Evolutionary conservation across 805 yeast genomes (phyloP), one percentile per base, ranked within the genome.

Genomic region (Helenozyma rhizophorensis): DNA sequence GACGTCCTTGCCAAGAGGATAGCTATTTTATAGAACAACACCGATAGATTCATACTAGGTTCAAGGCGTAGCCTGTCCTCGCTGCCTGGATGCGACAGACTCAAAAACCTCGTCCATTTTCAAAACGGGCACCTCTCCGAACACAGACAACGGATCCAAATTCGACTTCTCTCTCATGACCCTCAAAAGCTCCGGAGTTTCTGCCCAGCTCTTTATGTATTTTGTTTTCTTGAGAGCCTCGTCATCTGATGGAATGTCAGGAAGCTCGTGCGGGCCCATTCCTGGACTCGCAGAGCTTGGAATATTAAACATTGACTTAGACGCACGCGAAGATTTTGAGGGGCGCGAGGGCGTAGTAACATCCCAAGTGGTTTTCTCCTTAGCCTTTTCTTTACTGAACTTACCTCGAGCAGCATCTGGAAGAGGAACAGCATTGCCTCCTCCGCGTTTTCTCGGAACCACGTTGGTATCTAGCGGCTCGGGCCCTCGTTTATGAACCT

Each of bases 41-140:
- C n/a, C n/a, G n/a, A n/a, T n/a, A n/a, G n/a, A n/a, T n/a, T n/a
- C n/a, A n/a, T n/a, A n/a, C n/a, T n/a, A n/a, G n/a, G n/a, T n/a
- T 63, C 58, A 4, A 64, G 78, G 73, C 2, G 83, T 71, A 12
- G 76, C 73, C 27, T 77, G 66, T 2, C 78, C 71, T 41, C 82
- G 65, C 34, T 68, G 59, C 42, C 72, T 67, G n/a, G 77, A 64
- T 3, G 70, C 54, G 32, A 70, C 62, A 3, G 76, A 51, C 23
- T 67, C 71, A 50, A 83, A 85, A 3, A 83, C 75, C 41, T 79
- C 86, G 33, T 78, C 85, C 61, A 81, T 76, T 32, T 78, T 73
- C 37, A 83, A 60, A 2, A 78, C 78, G 0, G 83, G 82, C 21
- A 83, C 72, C 6, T 83, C 80, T 0, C 95, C 95, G 60, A 87